Evolutionary conservation across 2,329 filamentous ascomycete species (phyloP), one percentile per base, ranked within the genome.

Genomic region (Nigrospora osmanthi): DNA sequence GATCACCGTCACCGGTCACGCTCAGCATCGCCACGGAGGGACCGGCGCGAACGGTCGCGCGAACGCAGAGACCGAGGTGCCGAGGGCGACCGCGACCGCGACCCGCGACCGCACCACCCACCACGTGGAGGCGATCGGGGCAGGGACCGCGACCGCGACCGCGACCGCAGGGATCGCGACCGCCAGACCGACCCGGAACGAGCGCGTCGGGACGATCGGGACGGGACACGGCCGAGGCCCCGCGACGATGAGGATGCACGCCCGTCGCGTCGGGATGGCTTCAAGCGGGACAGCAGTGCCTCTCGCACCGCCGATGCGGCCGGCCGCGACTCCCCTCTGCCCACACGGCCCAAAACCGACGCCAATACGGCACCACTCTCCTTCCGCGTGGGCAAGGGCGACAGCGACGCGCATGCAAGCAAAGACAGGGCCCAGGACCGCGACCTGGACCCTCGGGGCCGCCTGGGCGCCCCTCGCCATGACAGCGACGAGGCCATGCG

Each of bases 71-170:
- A 63, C 41, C 54, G 62, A 53, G 62, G 65, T 53, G 62, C 57
- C 53, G 67, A 60, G 50, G 59, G 68, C 44, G 69, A 72, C 15
- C 49, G 51, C 15, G 52, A 48, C 57, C 61, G 58, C 28, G 58
- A 60, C 10, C n/a, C 12, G 11, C 40, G 40, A 6, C 33, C 33
- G 28, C 30, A 42, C 40, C 33, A 28, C 11, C 40, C 23, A 52
- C 58, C 23, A 52, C 58, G 65, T 33, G 60, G 53, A 17, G 51
- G 58, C 42, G 56, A 65, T 28, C 56, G 61, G n/a, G 57, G 54
- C 6, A 46, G 52, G 11, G 64, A 68, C 36, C 50, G 54, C 28
- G 57, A 61, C 40, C 49, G 56, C 28, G 49, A 45, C 19, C 47
- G 51, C 17, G 52, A 43, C 11, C 47, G 49, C 12, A 43, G 52